Evolutionary conservation across 2,329 filamentous ascomycete species (phyloP), one percentile per base, ranked within the genome.

Genomic region (Trichoderma simmonsii): DNA sequence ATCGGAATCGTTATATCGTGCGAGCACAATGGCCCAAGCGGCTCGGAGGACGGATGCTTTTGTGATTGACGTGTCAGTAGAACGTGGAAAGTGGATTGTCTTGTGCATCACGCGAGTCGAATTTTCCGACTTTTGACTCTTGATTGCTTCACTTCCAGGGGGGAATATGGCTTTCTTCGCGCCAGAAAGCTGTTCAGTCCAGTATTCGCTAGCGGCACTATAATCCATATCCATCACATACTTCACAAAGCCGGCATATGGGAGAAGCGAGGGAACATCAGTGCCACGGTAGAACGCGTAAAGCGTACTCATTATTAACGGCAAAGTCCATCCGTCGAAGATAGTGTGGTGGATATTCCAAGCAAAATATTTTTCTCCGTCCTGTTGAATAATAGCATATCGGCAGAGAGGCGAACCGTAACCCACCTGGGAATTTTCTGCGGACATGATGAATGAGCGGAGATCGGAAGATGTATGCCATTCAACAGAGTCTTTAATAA

Each of bases 21-120:
- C 79, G 1, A 82, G 77, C 5, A 84, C 77, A 9, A 86, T 66
- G 2, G 77, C 71, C 75, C 77, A 78, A 4, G 79, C 77, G 0
- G 78, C 77, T 9, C 79, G 75, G n/a, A 79, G 69, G 3, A 79
- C 39, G 1, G 75, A 76, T 0, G 78, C 74, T 5, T 75, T 51
- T 0, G 76, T 77, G 21, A 76, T 71, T 21, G 60, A 74, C 7
- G 39, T 65, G 4, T 34, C 67, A 43, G 64, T 70, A 36, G 51
- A 73, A 5, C 26, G 39, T 34, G 39, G 59, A 54, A 57, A 71
- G 48, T 36, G 59, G 36, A 63, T 64, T 6, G 60, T 62, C 54
- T 18, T 72, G 18, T 30, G 57, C 70, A 66, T 60, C 34, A 65
- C 61, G 21, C 28, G 56, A 36, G 72, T 61, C 5, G 54, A 48